Base-by-base conservation (phyloP, 257 asterid species). In the Scutellaria baicalensis region DNA sequence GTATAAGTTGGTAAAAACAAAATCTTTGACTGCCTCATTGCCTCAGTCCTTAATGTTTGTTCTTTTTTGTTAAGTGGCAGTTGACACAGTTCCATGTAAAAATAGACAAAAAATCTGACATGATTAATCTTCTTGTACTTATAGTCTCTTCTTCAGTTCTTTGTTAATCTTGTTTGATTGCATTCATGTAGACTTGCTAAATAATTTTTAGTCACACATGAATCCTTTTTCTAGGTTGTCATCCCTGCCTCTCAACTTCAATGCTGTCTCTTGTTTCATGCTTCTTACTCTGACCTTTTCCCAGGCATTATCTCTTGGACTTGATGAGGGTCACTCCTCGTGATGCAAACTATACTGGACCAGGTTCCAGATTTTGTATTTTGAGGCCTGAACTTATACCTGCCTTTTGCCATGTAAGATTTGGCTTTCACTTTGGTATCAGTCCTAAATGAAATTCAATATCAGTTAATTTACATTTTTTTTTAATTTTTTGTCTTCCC, bases 281-380 rank as follows among this genome's bases (percentile, higher is more conserved):
- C 66, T 48, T 50, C 16, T 71, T 48, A 12, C 17, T 39, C 23
- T 60, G 56, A 56, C 27, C 3, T 65, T 33, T 73, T 18, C 51
- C 64, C 86, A 92, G 98, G 86, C 95, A 88, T 74, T 92, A 92
- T 81, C 95, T 92, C 49, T 81, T 92, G 91, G 97, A 92, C 73
- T 78, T 92, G 87, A 88, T 90, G 98, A 90, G 98, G 80, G 92
- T 84, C 84, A 92, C 98, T 77, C 98, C 98, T 67, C 97, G 98
- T 69, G 98, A 92, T 84, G 97, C 96, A 76, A 92, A 92, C 75
- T 86, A 80, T 75, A 85, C 65, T 10, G 95, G 91, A 59, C 69
- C 90, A 47, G 95, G 88, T 77, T 88, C 97, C 66, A 86, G 91
- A 82, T 92, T 88, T 84, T 88, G 93, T 78, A 90, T 90, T 75